Percentiles rank a stretch among this genome's conserved stretches.
Conservation (phyloP, 805 yeast species). For the Barnettozyma sucrosica region DNA sequence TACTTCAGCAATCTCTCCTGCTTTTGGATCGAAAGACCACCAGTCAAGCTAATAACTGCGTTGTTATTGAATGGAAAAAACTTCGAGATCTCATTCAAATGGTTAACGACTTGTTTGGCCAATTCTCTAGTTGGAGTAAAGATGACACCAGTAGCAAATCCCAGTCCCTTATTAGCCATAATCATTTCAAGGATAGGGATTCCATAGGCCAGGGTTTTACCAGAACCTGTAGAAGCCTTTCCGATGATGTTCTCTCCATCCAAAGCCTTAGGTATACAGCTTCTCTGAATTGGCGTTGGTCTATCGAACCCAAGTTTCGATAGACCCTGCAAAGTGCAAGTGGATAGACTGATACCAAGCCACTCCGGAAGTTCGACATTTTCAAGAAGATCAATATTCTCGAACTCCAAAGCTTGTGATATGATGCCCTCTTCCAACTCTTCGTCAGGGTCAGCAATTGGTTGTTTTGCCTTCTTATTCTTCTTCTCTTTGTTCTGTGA, state of each 20-base stretch:
- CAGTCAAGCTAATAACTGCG: conserved; percentile 76
- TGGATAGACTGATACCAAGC: conserved; percentile 44
- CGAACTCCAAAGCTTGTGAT: conserved; percentile 23
- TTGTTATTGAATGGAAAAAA: conserved; percentile 46
- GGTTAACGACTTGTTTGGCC: conserved; percentile 88
- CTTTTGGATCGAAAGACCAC: conserved; percentile 91
- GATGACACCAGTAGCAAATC: conserved; percentile 65
- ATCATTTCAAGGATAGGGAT: conserved; percentile 79
- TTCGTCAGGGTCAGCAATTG: neutral
- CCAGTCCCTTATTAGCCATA: conserved; percentile 24
- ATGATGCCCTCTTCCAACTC: conserved; percentile 13
- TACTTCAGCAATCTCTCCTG: conserved; percentile 72
- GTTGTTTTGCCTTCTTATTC: conserved; percentile 11
- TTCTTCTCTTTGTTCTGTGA: conserved; percentile 16
- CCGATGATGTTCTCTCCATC: conserved; percentile 82
- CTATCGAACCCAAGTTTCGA: conserved; percentile 46
- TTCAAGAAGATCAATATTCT: conserved; percentile 30
- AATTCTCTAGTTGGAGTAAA: conserved; percentile 96
- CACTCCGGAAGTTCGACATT: conserved; percentile 53
- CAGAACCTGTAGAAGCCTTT: conserved; percentile 96
- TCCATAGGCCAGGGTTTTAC: conserved; percentile 94
- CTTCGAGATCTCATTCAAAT: conserved; percentile 51
- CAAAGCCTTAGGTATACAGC: conserved; percentile 68
- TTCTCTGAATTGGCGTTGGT: conserved; percentile 84
- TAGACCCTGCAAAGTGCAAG: conserved; percentile 58